Evolutionary conservation across 768 basidiomycete genomes (phyloP).

Genomic region (Hericium erinaceus): DNA sequence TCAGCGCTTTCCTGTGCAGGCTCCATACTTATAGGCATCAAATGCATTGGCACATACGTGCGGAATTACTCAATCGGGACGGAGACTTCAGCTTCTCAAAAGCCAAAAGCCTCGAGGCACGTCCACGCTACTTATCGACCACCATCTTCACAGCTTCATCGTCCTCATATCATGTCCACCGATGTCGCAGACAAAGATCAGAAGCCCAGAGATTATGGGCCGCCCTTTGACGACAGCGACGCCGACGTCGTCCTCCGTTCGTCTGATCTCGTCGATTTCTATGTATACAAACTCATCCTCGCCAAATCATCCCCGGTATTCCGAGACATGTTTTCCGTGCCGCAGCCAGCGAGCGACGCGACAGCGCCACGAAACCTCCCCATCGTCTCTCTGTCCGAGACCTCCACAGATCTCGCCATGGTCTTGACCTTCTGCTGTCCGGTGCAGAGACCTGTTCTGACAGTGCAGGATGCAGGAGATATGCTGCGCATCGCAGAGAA

Average conservation of each 20-base stretch:
- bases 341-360: not conserved
- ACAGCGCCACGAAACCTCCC: no score
- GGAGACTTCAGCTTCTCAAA: no score
- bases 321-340: not conserved
- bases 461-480: not conserved
- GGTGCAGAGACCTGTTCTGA: not conserved
- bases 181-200: no score
- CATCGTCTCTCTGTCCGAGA: not conserved
- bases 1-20: no score
- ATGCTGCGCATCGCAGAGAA: not conserved
- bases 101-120: no score
- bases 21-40: no score
- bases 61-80: no score
- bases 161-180: no score
- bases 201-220: slow-evolving; percentile 10
- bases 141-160: no score
- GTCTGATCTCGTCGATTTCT: not conserved
- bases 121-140: no score
- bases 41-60: no score
- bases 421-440: not conserved
- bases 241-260: not conserved
- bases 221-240: not conserved
- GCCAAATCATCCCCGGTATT: not conserved
- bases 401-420: not conserved
- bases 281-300: not conserved